phyloP scores from a whole-genome alignment of 495 filamentous ascomycete genomes.

The Paragyromitra xinjiangensis region DNA sequence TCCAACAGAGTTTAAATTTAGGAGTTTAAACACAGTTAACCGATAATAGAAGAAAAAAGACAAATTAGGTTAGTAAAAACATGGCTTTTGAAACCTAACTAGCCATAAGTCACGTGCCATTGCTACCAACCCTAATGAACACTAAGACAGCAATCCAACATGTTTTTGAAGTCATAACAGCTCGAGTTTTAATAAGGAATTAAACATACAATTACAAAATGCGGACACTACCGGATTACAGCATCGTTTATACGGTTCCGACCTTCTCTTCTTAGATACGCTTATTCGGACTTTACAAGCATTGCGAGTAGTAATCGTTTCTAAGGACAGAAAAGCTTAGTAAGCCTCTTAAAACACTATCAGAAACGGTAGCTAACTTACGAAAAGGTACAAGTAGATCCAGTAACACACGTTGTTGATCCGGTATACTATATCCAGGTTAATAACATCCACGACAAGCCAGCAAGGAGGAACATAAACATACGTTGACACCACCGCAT shows the following conservation, averaged over 20 bases:
- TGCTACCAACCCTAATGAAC: neutral
- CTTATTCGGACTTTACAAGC: neutral
- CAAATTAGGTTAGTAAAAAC: no score
- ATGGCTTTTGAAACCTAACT: no score
- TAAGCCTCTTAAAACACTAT: neutral
- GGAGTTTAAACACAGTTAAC: no score
- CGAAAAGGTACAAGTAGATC: slow-evolving; percentile 31
- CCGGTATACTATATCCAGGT: slow-evolving; percentile 3
- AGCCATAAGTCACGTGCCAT: no score
- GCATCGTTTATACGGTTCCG: neutral
- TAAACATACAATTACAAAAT: slow-evolving; percentile 37
- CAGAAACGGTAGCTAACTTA: neutral
- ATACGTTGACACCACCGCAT: slow-evolving; percentile 17
- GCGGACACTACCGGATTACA: neutral
- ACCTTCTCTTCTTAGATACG: neutral
- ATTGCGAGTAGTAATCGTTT: slow-evolving; percentile 30
- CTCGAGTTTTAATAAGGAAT: neutral
- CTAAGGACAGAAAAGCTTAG: neutral
- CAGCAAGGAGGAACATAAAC: neutral
- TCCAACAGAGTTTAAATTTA: no score
- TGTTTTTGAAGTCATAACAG: slow-evolving; percentile 2
- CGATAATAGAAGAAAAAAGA: no score
- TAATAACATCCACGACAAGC: neutral
- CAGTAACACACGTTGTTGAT: slow-evolving; percentile 18
- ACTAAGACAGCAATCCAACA: neutral